A percentile compares a stretch with the other conserved stretches of the same genome.
Evolutionary conservation across 345 rosid genomes (phyloP).

Genomic region (Gossypioides kirkii): DNA sequence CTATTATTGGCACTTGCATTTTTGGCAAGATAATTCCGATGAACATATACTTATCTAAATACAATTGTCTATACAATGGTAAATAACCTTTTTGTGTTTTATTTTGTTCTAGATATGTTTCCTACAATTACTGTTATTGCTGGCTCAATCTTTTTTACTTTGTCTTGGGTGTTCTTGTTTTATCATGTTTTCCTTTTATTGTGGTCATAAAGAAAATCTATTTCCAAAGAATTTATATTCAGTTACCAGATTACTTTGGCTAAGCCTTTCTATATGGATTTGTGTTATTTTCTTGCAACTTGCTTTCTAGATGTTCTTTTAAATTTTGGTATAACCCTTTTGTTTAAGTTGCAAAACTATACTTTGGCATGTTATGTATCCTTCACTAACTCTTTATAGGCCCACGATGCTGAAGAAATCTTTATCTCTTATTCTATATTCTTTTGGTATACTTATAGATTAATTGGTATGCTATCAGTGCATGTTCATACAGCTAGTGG

Average conservation of each 20-base stretch:
- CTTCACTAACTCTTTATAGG: background rate
- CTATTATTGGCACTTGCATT: background rate
- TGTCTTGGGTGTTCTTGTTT: background rate
- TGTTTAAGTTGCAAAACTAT: background rate
- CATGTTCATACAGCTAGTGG: background rate
- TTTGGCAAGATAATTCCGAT: background rate
- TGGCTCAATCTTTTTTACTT: conserved; percentile 15
- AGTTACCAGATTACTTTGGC: background rate
- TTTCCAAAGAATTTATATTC: background rate
- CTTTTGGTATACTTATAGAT: background rate
- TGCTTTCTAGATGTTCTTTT: background rate
- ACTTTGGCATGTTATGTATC: background rate
- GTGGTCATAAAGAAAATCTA: background rate
- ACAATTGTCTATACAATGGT: background rate
- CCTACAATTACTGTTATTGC: background rate
- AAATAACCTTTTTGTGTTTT: background rate
- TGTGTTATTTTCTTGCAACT: background rate
- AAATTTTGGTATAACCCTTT: background rate
- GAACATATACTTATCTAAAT: background rate
- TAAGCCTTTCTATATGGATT: background rate
- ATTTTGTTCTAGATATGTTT: background rate
- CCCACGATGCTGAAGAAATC: background rate
- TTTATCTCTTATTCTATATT: background rate
- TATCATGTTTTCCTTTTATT: background rate
- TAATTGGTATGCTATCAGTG: background rate